Evolutionary conservation across 2,329 filamentous ascomycete genomes (phyloP).

Genomic region (Exophiala aquamarina): DNA sequence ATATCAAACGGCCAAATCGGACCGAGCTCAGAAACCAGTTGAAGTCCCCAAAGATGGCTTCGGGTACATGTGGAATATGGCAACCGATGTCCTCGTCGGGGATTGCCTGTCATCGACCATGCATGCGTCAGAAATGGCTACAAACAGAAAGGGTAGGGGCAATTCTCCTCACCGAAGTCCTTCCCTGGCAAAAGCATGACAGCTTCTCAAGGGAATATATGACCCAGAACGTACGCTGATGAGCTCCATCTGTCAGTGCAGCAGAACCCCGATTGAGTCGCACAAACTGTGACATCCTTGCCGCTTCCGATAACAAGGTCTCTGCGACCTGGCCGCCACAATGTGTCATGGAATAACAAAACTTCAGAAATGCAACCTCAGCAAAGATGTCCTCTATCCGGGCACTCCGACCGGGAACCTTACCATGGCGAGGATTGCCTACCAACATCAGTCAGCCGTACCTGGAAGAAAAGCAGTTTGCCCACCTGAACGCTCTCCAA

Average conservation of each 20-base stretch:
- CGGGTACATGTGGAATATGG: constrained; percentile 35
- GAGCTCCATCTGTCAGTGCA: constrained; percentile 20
- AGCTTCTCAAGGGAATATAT: constrained; percentile 43
- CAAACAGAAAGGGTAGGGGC: too few species aligned
- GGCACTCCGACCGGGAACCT: too few species aligned
- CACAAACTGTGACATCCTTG: constrained; percentile 35
- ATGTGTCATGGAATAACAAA: constrained; percentile 37
- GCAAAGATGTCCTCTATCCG: too few species aligned
- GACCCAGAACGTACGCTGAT: constrained; percentile 41
- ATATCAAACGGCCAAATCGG: constrained; percentile 34
- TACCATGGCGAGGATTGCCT: constrained; percentile 33
- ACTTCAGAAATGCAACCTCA: constrained; percentile 1
- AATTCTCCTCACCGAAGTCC: constrained; percentile 38
- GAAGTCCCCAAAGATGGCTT: constrained; percentile 34
- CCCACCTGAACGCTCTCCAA: constrained; percentile 25
- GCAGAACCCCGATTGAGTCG: constrained; percentile 31
- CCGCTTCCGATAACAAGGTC: constrained; percentile 35
- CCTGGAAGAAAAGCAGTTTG: not conserved
- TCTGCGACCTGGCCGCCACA: constrained; percentile 38
- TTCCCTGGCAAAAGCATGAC: constrained; percentile 32
- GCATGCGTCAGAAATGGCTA: too few species aligned
- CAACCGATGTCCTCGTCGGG: constrained; percentile 40
- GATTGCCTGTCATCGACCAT: too few species aligned
- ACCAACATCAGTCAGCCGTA: constrained; percentile 3
- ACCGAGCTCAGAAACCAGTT: constrained; percentile 38